Conservation (phyloP, 768 basidiomycete genomes). For the Leucocoprinus leucothites region DNA sequence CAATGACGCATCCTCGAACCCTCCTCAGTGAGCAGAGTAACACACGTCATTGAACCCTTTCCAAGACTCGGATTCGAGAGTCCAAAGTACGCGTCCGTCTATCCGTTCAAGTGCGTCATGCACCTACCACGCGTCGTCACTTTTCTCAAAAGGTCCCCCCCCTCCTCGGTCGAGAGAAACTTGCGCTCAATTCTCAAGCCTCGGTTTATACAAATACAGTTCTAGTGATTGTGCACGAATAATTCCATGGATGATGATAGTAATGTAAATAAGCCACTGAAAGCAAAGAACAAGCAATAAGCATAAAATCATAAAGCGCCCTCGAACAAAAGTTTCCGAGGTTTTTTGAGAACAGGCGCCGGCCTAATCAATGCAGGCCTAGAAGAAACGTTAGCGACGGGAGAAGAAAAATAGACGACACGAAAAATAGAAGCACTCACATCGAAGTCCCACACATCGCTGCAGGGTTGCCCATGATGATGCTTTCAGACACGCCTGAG, state of each 20-base stretch:
- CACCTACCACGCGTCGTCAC: no score
- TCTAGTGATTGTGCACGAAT: no score
- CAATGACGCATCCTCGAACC: conserved; percentile 1
- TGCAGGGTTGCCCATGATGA: conserved; percentile 98
- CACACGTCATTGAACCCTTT: conserved; percentile 7
- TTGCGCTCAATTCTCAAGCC: no score
- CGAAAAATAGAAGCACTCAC: conserved; percentile 40
- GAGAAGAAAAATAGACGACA: neutral
- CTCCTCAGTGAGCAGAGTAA: conserved; percentile 10
- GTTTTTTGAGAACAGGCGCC: conserved; percentile 44
- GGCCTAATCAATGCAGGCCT: conserved; percentile 51
- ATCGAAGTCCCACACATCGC: conserved; percentile 93
- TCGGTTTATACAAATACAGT: no score
- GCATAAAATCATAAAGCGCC: conserved; percentile 30
- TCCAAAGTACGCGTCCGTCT: no score
- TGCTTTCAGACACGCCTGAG: conserved; percentile 97
- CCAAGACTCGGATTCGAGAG: neutral
- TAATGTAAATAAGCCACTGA: no score
- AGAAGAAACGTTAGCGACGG: conserved; percentile 6
- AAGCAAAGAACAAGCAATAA: neutral
- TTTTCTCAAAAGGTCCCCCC: neutral
- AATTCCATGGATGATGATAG: no score
- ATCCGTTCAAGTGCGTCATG: no score
- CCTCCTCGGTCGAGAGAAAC: no score
- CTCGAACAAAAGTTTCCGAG: conserved; percentile 49